Conservation (phyloP, 2,329 filamentous ascomycete genomes). For the Monosporascus sp. region DNA sequence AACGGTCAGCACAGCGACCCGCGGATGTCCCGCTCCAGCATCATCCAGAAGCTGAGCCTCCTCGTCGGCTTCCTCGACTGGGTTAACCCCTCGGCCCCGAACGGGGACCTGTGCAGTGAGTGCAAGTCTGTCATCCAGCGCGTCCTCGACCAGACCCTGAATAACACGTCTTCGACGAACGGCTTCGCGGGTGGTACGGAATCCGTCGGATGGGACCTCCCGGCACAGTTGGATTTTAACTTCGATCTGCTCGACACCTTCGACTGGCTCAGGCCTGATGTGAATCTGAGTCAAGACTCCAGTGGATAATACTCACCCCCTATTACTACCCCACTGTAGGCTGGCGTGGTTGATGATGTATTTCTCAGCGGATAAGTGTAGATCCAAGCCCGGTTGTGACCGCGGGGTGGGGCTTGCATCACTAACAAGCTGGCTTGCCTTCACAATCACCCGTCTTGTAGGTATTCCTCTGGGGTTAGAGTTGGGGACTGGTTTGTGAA, state of each 20-base stretch:
- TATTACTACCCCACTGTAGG: too few species aligned
- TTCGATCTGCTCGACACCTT: constrained; percentile 47
- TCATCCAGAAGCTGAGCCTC: constrained; percentile 48
- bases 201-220: constrained; percentile 31
- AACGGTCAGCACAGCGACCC: constrained; percentile 27
- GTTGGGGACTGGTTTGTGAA: too few species aligned
- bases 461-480: too few species aligned
- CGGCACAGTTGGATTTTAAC: constrained; percentile 33
- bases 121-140: constrained; percentile 45
- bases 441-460: too few species aligned
- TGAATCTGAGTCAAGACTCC: constrained; percentile 15
- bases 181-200: constrained; percentile 12
- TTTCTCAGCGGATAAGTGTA: too few species aligned
- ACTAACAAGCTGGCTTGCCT: too few species aligned
- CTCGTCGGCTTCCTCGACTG: constrained; percentile 48
- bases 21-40: constrained; percentile 39
- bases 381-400: too few species aligned
- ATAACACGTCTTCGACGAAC: constrained; percentile 23
- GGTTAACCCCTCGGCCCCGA: constrained; percentile 43
- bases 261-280: constrained; percentile 36
- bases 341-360: too few species aligned
- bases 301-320: constrained; percentile 4
- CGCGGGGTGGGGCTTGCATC: too few species aligned
- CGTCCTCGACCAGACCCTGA: constrained; percentile 46
- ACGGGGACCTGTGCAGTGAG: constrained; percentile 41